Evolutionary conservation across 768 basidiomycete genomes (phyloP), one percentile per base, ranked within the genome.

Genomic region (Podaxis rugospora): DNA sequence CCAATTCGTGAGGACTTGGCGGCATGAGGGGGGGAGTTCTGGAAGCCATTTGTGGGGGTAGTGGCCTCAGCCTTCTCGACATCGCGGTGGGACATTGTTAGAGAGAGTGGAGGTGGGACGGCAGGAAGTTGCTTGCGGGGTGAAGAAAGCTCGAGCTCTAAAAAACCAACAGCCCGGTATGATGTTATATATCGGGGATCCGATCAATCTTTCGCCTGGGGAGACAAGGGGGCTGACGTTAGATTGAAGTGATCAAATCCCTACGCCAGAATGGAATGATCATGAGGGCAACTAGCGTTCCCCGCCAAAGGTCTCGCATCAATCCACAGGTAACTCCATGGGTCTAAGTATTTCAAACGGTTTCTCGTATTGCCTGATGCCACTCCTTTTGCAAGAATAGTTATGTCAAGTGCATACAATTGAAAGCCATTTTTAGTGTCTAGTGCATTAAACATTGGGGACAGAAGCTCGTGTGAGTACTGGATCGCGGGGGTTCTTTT

Each of bases 1-100:
- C 75, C 88, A 28, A 88, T 72, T 59, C 69, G 71, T 52, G 72
- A 65, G 21, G 75, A 68, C 3, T 66, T 70, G 27, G 74, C 65
- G 51, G 73, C 59, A 37, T 35, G 14, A 16, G 27, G 36, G 21
- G 46, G 16, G 0, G 47, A 11, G 18, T 21, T 13, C 2, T 36
- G 59, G 36, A 59, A 55, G 52, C 56, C 68, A 59, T 69, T 65
- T 25, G 69, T 64, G 49, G 72, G 69, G 4, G 66, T 42, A 10
- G 67, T 72, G 1, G 72, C 71, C 50, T 72, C 67, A 56, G 68
- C 75, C 68, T 76, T 79, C 68, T 79, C 78, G 63, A 77, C 55
- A 63, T 78, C 77, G 36, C 40, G 39, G 39, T 56, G 28, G 55
- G 63, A 60, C 63, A 66, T 66, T 21, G 65, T 61, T 46, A 32